Evolutionary conservation across 208 protist genomes (phyloP), one percentile per base, ranked within the genome.

Genomic region (Leishmania tarentolae): DNA sequence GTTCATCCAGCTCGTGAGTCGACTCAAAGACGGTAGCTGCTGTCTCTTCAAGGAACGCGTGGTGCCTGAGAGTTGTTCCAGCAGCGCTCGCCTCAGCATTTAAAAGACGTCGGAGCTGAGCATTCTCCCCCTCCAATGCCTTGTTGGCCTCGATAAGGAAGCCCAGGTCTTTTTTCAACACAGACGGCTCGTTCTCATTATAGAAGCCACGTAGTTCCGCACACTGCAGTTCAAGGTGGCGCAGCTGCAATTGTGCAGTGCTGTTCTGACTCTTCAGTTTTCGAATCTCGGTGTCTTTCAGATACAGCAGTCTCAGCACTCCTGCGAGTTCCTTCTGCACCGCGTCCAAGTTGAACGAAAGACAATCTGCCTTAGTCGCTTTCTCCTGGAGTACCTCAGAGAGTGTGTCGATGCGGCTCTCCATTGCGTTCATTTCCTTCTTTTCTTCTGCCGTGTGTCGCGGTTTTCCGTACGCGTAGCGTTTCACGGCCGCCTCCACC

Each of bases 71-170:
- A 44, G 71, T 50, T 11, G 19, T 24, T 4, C 66, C 40, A 9
- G 40, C 70, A 47, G 66, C 53, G 40, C 81, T 31, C 35, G 50
- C 68, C 24, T 52, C 79, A 8, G 79, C 87, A 46, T 90, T 81
- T 61, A 94, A 79, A 17, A 72, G 83, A 7, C 63, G 76, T 40
- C 90, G 89, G 37, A 96, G 77, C 35, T 79, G 73, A 21, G 59
- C 52, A 66, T 95, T 95, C 59, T 95, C 92, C 44, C 87, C 76
- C 72, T 97, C 92, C 21, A 97, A 86, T 40, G 76, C 75, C 80
- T 92, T 94, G 85, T 95, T 97, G 24, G 90, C 91, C 74, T 93
- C 83, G 28, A 97, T 91, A 17, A 95, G 85, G 46, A 90, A 83
- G 5, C 81, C 80, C 53, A 97, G 82, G 75, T 97, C 93, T 53